A percentile compares a stretch with the other conserved stretches of the same genome.
Conservation (phyloP, 2,329 filamentous ascomycete species). For the Trichoderma hamatum region DNA sequence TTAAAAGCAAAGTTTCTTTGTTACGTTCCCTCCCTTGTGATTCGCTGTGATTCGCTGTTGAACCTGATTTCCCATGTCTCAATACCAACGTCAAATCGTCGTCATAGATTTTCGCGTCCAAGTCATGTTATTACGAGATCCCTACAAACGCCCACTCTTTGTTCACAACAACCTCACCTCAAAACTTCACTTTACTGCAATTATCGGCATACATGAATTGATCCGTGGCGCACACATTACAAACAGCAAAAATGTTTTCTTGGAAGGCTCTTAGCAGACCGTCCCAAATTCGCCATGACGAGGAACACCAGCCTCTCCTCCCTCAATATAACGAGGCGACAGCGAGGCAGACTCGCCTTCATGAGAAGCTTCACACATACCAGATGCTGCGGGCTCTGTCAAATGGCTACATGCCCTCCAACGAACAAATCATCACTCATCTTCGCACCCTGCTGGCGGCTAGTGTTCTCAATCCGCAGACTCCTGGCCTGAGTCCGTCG, state of each 20-base stretch:
- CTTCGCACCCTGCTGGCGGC: constrained; percentile 77
- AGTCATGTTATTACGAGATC: neutral
- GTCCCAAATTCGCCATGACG: constrained; percentile 46
- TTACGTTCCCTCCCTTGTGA: neutral
- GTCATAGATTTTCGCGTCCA: constrained; percentile 10
- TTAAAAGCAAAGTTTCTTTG: neutral
- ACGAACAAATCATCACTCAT: constrained; percentile 78
- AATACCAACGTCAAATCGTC: constrained; percentile 7
- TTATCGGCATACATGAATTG: too few species aligned
- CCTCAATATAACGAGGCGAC: constrained; percentile 89
- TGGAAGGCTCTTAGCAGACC: constrained; percentile 4
- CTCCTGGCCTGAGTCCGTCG: constrained; percentile 70
- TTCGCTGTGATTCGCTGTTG: neutral
- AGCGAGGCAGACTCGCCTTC: constrained; percentile 71
- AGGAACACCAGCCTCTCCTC: constrained; percentile 76
- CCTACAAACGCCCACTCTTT: neutral
- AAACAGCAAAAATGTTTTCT: constrained; percentile 22
- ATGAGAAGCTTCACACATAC: constrained; percentile 90
- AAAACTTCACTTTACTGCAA: neutral
- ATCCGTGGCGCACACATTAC: neutral
- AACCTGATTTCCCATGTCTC: constrained; percentile 3
- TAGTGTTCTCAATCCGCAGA: constrained; percentile 76
- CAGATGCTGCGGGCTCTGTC: constrained; percentile 84
- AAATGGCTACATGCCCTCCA: constrained; percentile 90
- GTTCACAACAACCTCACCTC: neutral